A percentile compares a stretch with the other conserved stretches of the same genome.
Evolutionary conservation across 148 eudicot species (phyloP).

Genomic region (Dysphania ambrosioides): DNA sequence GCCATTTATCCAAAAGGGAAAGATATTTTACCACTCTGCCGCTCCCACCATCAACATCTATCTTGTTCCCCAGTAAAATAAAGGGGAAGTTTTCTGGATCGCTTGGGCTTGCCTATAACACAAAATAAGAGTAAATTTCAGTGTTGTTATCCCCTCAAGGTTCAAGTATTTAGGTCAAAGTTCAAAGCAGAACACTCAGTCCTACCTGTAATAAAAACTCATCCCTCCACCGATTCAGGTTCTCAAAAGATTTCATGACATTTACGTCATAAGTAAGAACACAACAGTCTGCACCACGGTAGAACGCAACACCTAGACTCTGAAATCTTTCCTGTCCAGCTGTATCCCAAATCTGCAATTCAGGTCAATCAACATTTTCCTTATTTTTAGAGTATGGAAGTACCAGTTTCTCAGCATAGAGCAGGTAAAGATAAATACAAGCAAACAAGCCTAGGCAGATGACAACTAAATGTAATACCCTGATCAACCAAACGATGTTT

Average conservation of each 20-base stretch:
- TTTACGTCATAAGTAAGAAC: constrained; percentile 62
- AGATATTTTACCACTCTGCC: constrained; percentile 53
- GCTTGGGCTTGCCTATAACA: constrained; percentile 47
- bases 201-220: constrained; percentile 59
- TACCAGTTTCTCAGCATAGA: neutral
- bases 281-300: constrained; percentile 65
- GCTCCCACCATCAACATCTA: constrained; percentile 63
- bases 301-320: constrained; percentile 62
- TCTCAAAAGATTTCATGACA: constrained; percentile 57
- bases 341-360: constrained; percentile 62
- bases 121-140: constrained; percentile 2
- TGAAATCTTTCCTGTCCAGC: constrained; percentile 67
- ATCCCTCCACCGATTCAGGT: constrained; percentile 59
- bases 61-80: constrained; percentile 63
- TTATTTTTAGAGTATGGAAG: constrained; percentile 1
- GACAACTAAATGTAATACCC: no score
- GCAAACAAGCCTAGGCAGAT: no score
- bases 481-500: no score
- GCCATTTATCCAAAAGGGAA: neutral
- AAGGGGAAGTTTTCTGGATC: constrained; percentile 71
- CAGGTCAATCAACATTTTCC: constrained; percentile 5
- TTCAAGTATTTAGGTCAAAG: neutral
- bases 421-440: neutral
- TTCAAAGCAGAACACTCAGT: neutral
- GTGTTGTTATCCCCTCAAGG: neutral